Evolutionary conservation across 495 filamentous ascomycete genomes (phyloP).

Genomic region (Tuber calosporum): DNA sequence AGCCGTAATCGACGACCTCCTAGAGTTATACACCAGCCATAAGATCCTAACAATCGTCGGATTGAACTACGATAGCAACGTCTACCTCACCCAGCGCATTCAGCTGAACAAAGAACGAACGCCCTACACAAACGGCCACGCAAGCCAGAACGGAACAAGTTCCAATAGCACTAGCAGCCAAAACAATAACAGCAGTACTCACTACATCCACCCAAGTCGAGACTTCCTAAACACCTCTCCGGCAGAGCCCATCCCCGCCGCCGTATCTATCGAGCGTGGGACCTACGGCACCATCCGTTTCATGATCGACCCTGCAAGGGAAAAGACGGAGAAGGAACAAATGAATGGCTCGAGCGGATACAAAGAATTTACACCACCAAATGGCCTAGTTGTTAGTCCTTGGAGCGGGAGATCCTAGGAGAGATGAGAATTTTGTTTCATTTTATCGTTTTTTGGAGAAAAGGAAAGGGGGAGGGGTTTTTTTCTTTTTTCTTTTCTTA

Average conservation of each 20-base stretch:
- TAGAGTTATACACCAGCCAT: conserved; percentile 55
- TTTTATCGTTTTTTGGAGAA: too few relatives aligned
- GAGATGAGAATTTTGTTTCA: neutral
- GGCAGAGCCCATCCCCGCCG: conserved; percentile 46
- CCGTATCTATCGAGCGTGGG: conserved; percentile 48
- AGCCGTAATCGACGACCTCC: conserved; percentile 39
- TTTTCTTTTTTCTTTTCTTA: neutral
- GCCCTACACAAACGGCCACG: conserved; percentile 46
- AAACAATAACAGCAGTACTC: conserved; percentile 31
- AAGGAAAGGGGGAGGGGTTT: neutral
- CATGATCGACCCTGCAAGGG: conserved; percentile 75
- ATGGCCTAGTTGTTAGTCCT: conserved; percentile 14
- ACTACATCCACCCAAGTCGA: conserved; percentile 43
- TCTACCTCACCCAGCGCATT: conserved; percentile 77
- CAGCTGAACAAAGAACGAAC: conserved; percentile 64
- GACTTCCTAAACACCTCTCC: conserved; percentile 46
- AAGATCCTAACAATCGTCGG: conserved; percentile 65
- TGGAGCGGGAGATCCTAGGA: conserved; percentile 17
- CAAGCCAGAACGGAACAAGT: conserved; percentile 40
- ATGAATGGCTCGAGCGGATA: conserved; percentile 46
- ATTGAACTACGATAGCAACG: conserved; percentile 58
- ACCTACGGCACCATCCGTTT: conserved; percentile 78
- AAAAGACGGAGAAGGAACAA: conserved; percentile 59
- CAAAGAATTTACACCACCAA: conserved; percentile 4
- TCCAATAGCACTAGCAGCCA: conserved; percentile 41